Evolutionary conservation across 345 rosid genomes (phyloP).

Genomic region (Rhizophora apiculata): DNA sequence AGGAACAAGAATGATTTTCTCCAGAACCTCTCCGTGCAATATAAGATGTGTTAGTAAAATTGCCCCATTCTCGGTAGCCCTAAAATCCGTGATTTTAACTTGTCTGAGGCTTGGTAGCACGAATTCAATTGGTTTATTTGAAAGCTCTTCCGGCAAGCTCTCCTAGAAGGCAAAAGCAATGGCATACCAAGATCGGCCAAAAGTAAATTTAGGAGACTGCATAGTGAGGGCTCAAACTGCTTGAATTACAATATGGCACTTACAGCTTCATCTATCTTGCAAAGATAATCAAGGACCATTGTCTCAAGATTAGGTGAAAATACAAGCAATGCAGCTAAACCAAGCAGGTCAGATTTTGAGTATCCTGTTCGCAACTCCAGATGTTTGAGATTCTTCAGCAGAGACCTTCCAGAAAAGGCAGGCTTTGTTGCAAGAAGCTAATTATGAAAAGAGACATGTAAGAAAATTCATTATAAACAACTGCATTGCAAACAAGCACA

Average conservation of each 20-base stretch:
- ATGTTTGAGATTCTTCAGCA: background rate
- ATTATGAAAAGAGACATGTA: background rate
- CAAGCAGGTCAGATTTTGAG: slow-evolving; percentile 8
- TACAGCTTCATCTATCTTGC: slow-evolving; percentile 11
- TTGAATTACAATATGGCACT: background rate
- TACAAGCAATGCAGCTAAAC: slow-evolving; percentile 11
- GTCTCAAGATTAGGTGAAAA: background rate
- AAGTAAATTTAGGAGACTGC: background rate
- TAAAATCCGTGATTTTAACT: slow-evolving; percentile 2
- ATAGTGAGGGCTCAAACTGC: background rate
- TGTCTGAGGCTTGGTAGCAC: background rate
- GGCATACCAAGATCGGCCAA: too few species aligned
- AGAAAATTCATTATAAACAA: background rate
- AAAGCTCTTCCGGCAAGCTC: slow-evolving; percentile 7
- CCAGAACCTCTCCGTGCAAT: slow-evolving; percentile 2
- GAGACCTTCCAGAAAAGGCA: background rate
- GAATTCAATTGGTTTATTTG: background rate
- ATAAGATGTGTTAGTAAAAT: background rate
- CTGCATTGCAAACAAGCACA: background rate
- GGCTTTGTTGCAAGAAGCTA: background rate
- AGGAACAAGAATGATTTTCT: slow-evolving; percentile 7
- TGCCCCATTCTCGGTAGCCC: background rate
- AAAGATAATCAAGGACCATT: slow-evolving; percentile 7
- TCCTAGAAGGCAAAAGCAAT: background rate
- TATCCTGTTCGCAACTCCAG: background rate